Conservation (phyloP, 2,329 filamentous ascomycete species). For the Microcera coccophila region DNA sequence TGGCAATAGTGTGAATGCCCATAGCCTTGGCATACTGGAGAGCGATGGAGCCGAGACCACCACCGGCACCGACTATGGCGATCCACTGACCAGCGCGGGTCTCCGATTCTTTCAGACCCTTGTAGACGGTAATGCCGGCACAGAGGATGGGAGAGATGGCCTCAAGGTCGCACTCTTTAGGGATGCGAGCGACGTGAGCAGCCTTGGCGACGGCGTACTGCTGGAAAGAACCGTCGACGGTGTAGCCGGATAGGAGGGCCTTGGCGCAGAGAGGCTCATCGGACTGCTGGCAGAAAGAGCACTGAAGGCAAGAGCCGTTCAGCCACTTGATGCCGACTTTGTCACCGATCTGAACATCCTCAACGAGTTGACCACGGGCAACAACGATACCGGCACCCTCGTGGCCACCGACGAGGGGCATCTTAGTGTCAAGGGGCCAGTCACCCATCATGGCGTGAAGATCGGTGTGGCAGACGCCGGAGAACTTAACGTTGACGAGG, state of each 20-base stretch:
- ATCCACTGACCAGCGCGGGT: constrained; percentile 71
- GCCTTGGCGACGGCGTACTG: constrained; percentile 88
- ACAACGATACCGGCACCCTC: constrained; percentile 81
- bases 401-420: constrained; percentile 80
- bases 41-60: constrained; percentile 74
- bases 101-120: constrained; percentile 81
- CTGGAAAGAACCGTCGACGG: constrained; percentile 89
- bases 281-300: constrained; percentile 74
- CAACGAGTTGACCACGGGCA: constrained; percentile 70
- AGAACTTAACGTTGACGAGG: constrained; percentile 86
- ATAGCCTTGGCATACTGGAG: constrained; percentile 89
- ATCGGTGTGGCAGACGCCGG: constrained; percentile 88
- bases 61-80: constrained; percentile 81
- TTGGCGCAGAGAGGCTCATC: constrained; percentile 81
- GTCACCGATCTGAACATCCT: constrained; percentile 76
- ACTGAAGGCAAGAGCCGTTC: constrained; percentile 79
- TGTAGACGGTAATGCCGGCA: constrained; percentile 85
- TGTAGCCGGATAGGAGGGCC: constrained; percentile 79
- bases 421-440: constrained; percentile 80
- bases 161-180: constrained; percentile 71
- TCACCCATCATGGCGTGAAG: constrained; percentile 77
- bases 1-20: constrained; percentile 75
- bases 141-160: constrained; percentile 76
- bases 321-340: constrained; percentile 90
- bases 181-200: constrained; percentile 76